Evolutionary conservation across 805 yeast species (phyloP).

Genomic region (Cyberlindnera sargentensis): DNA sequence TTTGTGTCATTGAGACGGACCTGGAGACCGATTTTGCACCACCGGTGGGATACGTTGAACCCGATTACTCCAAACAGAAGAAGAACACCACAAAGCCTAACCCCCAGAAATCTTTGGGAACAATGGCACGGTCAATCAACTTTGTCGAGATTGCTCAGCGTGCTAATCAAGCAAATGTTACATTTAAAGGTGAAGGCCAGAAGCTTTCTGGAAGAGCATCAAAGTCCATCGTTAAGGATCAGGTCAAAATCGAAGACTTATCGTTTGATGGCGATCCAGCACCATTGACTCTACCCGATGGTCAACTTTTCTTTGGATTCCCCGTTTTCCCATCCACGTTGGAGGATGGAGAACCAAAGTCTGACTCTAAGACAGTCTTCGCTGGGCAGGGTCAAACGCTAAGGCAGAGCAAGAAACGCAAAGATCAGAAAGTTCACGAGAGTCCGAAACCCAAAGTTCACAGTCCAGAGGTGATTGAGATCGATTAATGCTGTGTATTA

Average conservation of each 20-base stretch:
- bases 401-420: conserved; percentile 64
- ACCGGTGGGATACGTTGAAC: conserved; percentile 97
- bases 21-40: conserved; percentile 97
- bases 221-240: conserved; percentile 9
- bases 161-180: conserved; percentile 24
- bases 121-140: conserved; percentile 71
- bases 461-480: conserved; percentile 76
- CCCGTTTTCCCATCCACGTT: conserved; percentile 50
- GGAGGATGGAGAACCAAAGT: conserved; percentile 26
- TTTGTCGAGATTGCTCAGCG: conserved; percentile 52
- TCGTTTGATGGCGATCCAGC: conserved; percentile 60
- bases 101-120: conserved; percentile 39
- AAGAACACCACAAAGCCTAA: conserved; percentile 3
- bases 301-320: conserved; percentile 89
- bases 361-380: conserved; percentile 26
- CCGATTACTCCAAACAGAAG: conserved; percentile 44
- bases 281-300: conserved; percentile 68
- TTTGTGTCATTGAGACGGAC: conserved; percentile 96
- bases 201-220: conserved; percentile 59
- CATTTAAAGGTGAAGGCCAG: conserved; percentile 58
- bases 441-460: conserved; percentile 57
- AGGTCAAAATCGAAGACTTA: conserved; percentile 33
- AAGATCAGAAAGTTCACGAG: conserved; percentile 46
- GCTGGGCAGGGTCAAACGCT: conserved; percentile 70
- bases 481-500: conserved; percentile 34